Percentiles rank a stretch among this genome's conserved stretches.
Evolutionary conservation across 1,284 basidiomycete genomes (phyloP).

Genomic region (Xerocomus nothofagi): DNA sequence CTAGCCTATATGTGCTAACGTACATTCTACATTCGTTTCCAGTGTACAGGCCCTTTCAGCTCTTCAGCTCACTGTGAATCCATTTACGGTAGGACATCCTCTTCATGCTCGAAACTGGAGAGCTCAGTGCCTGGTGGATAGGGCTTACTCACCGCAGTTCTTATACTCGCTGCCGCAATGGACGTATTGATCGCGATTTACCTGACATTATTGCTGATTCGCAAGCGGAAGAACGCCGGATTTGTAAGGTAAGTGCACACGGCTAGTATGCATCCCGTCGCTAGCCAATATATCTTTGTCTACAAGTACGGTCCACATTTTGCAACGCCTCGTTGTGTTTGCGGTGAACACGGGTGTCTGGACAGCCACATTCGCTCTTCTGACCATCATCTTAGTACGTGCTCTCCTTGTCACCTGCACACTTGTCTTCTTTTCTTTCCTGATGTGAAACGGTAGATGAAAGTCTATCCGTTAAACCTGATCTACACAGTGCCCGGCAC

Average conservation of each 20-base stretch:
- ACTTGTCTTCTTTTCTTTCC: not conserved
- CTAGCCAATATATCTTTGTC: not conserved
- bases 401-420: accelerated
- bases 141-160: not conserved
- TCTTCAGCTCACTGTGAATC: not conserved
- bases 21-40: no score
- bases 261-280: no score
- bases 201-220: constrained; percentile 10
- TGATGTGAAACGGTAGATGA: not conserved
- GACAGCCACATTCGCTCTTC: constrained; percentile 16
- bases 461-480: not conserved
- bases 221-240: not conserved
- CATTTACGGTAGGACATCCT: not conserved
- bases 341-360: constrained; percentile 17
- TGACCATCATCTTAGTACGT: constrained; percentile 16
- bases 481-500: not conserved
- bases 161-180: not conserved
- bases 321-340: constrained; percentile 18
- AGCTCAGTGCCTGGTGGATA: not conserved
- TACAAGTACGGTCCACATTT: constrained; percentile 5
- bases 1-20: no score
- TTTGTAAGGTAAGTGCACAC: constrained; percentile 1
- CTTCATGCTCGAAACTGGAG: not conserved
- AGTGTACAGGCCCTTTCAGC: not conserved
- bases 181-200: constrained; percentile 9